phyloP scores from a whole-genome alignment of 2,329 filamentous ascomycete species.

The Ceratocystis papillata region DNA sequence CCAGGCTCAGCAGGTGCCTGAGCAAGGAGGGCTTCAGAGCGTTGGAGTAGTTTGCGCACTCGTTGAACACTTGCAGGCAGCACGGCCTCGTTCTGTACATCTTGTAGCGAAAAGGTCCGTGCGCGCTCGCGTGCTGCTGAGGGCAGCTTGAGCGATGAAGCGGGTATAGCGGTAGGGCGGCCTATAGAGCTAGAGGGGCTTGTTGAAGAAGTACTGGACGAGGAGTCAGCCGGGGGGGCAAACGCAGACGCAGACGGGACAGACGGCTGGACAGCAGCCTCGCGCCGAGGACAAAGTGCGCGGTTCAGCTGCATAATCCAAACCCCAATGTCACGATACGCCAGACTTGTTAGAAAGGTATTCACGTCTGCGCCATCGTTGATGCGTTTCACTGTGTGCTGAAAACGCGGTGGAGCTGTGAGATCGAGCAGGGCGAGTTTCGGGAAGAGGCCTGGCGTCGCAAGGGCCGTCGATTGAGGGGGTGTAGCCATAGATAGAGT shows the following conservation, averaged over 20 bases:
- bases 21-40: slow-evolving; percentile 56
- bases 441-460: slow-evolving; percentile 22
- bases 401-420: slow-evolving; percentile 45
- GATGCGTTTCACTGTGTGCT: slow-evolving; percentile 65
- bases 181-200: too few relatives aligned
- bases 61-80: slow-evolving; percentile 46
- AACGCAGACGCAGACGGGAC: background rate
- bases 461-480: background rate
- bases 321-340: slow-evolving; percentile 75
- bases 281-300: slow-evolving; percentile 63
- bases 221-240: background rate
- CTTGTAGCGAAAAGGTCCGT: slow-evolving; percentile 16
- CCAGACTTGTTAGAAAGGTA: slow-evolving; percentile 67
- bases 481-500: slow-evolving; percentile 16
- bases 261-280: slow-evolving; percentile 17
- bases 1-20: slow-evolving; percentile 76
- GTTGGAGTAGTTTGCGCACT: slow-evolving; percentile 55
- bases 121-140: slow-evolving; percentile 27
- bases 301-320: slow-evolving; percentile 87
- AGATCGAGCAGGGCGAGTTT: slow-evolving; percentile 41
- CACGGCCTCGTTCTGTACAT: slow-evolving; percentile 26
- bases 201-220: background rate
- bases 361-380: slow-evolving; percentile 72
- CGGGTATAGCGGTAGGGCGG: background rate
- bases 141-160: background rate